Evolutionary conservation across 768 basidiomycete species (phyloP).

Genomic region (Phylloporus arenicola): DNA sequence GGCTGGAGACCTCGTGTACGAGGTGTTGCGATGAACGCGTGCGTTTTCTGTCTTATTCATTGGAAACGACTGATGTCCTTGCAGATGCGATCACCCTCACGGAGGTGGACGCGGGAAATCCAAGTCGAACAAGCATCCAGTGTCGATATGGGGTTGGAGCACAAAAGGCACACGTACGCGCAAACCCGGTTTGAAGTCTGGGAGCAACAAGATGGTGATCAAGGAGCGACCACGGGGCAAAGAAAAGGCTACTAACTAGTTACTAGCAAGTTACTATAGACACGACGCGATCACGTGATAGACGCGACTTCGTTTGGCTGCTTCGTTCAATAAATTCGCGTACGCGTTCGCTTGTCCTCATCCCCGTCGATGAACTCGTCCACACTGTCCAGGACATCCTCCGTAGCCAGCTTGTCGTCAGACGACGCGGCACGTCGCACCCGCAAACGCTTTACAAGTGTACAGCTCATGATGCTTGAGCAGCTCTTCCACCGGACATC

Average conservation of each 20-base stretch:
- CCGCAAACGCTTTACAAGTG: slow-evolving; percentile 63
- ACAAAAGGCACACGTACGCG: slow-evolving; percentile 92
- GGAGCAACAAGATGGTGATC: slow-evolving; percentile 86
- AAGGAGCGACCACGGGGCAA: slow-evolving; percentile 77
- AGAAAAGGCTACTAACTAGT: slow-evolving; percentile 31
- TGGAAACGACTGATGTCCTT: background rate
- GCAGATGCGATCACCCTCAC: slow-evolving; percentile 85
- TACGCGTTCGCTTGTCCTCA: background rate
- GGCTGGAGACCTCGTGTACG: slow-evolving; percentile 81
- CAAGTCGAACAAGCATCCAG: slow-evolving; percentile 92
- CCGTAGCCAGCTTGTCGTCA: slow-evolving; percentile 51
- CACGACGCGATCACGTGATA: slow-evolving; percentile 24
- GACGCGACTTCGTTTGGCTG: slow-evolving; percentile 28
- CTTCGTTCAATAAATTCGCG: background rate
- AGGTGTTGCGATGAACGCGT: slow-evolving; percentile 98
- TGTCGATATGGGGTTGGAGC: slow-evolving; percentile 88
- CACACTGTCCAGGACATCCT: slow-evolving; percentile 50
- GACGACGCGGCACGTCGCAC: slow-evolving; percentile 52
- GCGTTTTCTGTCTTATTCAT: slow-evolving; percentile 23
- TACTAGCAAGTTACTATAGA: background rate
- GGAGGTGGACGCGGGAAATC: slow-evolving; percentile 98
- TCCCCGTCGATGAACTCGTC: slow-evolving; percentile 14
- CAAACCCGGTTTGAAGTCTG: slow-evolving; percentile 86
- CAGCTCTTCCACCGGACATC: slow-evolving; percentile 67
- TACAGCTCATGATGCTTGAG: slow-evolving; percentile 68